Percentiles rank a stretch among this genome's conserved stretches.
Conservation (phyloP, 768 basidiomycete genomes). For the Phylloporus arenicola region DNA sequence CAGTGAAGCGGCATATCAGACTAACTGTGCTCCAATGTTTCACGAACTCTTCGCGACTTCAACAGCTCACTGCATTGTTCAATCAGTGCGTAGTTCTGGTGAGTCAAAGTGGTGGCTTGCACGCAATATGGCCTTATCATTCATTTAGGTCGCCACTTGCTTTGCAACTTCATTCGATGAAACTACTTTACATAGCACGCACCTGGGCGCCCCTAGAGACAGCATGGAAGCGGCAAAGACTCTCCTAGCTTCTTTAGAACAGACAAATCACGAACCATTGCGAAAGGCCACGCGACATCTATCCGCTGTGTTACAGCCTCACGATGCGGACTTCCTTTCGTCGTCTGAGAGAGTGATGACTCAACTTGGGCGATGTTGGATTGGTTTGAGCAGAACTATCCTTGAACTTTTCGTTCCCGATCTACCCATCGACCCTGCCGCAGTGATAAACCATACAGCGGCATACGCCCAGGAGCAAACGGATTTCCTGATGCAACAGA, state of each 20-base stretch:
- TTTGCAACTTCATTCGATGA: constrained; percentile 39
- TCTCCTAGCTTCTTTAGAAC: constrained; percentile 30
- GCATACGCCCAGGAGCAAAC: constrained; percentile 42
- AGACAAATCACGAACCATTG: constrained; percentile 33
- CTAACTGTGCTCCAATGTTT: constrained; percentile 38
- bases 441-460: constrained; percentile 45
- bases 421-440: constrained; percentile 81
- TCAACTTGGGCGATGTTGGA: constrained; percentile 48
- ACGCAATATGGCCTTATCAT: constrained; percentile 3
- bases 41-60: constrained; percentile 33
- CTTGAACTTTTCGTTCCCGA: constrained; percentile 76
- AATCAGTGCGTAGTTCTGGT: constrained; percentile 41
- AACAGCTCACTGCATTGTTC: constrained; percentile 39
- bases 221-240: constrained; percentile 17
- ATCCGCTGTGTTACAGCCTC: constrained; percentile 17
- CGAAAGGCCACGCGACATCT: constrained; percentile 32
- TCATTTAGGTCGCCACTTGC: constrained; percentile 38
- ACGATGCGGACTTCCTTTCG: constrained; percentile 12
- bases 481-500: constrained; percentile 40
- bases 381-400: constrained; percentile 54
- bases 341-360: constrained; percentile 24
- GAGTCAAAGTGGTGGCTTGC: constrained; percentile 10
- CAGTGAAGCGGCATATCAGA: constrained; percentile 35
- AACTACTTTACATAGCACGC: constrained; percentile 13
- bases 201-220: neutral